Evolutionary conservation across 139 green algal genomes (phyloP).

Genomic region (Picochlorum sp.): DNA sequence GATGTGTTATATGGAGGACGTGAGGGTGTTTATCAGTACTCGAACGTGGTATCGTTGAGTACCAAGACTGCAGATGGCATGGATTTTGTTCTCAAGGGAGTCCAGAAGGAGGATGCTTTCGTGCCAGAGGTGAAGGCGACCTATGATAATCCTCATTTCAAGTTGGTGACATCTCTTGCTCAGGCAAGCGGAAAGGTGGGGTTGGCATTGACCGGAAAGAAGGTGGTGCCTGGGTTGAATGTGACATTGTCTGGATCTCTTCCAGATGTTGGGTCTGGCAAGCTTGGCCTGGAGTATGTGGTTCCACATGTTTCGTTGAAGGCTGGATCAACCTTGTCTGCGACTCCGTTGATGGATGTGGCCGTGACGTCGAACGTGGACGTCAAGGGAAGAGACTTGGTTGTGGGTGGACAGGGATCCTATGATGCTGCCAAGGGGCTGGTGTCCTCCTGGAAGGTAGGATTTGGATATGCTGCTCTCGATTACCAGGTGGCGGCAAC

Average conservation of each 20-base stretch:
- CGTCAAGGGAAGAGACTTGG: conserved; percentile 11
- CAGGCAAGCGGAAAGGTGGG: conserved; percentile 33
- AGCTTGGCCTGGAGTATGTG: conserved; percentile 33
- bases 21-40: conserved; percentile 36
- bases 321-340: conserved; percentile 21
- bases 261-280: conserved; percentile 31
- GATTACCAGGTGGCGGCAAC: conserved; percentile 37
- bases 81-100: conserved; percentile 34
- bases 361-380: conserved; percentile 14
- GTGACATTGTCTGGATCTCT: conserved; percentile 29
- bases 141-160: conserved; percentile 32
- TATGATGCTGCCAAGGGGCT: conserved; percentile 38
- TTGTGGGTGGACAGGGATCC: conserved; percentile 25
- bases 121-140: conserved; percentile 32
- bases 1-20: conserved; percentile 41
- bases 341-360: conserved; percentile 36
- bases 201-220: conserved; percentile 20
- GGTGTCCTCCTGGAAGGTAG: conserved; percentile 30
- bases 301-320: conserved; percentile 39
- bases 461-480: conserved; percentile 30
- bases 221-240: conserved; percentile 32
- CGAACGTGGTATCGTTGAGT: conserved; percentile 32
- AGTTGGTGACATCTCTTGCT: conserved; percentile 21
- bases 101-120: conserved; percentile 24
- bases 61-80: conserved; percentile 44